These are phyloP conservation scores for Periconia macrospinosa DNA, from an alignment of 2,329 filamentous ascomycete genomes.

Conservation along the genomic window DNA sequence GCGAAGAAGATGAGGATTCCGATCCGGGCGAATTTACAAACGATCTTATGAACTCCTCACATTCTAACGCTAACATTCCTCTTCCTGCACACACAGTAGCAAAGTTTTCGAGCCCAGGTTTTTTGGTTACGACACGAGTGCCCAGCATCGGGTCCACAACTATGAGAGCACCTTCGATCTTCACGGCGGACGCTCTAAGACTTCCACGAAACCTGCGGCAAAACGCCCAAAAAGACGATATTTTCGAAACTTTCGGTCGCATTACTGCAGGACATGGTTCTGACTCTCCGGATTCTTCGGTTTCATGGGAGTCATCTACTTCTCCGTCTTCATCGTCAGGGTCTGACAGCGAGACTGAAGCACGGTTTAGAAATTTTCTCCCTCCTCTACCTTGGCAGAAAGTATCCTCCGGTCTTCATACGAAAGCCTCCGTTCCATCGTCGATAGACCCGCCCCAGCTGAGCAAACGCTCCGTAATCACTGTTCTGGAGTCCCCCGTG, in stretches of 20 bases:
- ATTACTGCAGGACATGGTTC: slow-evolving; percentile 26
- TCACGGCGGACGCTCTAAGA: slow-evolving; percentile 25
- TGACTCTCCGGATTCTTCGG: slow-evolving; percentile 32
- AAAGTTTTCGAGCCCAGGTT: slow-evolving; percentile 59
- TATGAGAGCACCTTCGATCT: slow-evolving; percentile 19
- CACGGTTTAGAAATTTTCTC: slow-evolving; percentile 48
- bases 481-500: slow-evolving; percentile 65
- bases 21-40: slow-evolving; percentile 45
- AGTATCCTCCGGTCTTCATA: slow-evolving; percentile 58
- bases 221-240: slow-evolving; percentile 46
- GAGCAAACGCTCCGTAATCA: slow-evolving; percentile 67
- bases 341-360: slow-evolving; percentile 44
- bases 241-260: slow-evolving; percentile 67
- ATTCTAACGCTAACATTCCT: slow-evolving; percentile 66
- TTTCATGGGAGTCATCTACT: slow-evolving; percentile 41
- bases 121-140: slow-evolving; percentile 50
- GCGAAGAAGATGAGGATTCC: slow-evolving; percentile 78
- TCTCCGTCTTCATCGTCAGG: slow-evolving; percentile 41
- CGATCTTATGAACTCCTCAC: slow-evolving; percentile 55
- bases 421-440: slow-evolving; percentile 47
- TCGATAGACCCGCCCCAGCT: slow-evolving; percentile 29
- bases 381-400: slow-evolving; percentile 57
- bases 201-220: slow-evolving; percentile 30
- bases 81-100: slow-evolving; percentile 62
- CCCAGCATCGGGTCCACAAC: slow-evolving; percentile 51